Base-by-base conservation (phyloP, 2,329 filamentous ascomycete genomes). In the Fusarium goolgardi region DNA sequence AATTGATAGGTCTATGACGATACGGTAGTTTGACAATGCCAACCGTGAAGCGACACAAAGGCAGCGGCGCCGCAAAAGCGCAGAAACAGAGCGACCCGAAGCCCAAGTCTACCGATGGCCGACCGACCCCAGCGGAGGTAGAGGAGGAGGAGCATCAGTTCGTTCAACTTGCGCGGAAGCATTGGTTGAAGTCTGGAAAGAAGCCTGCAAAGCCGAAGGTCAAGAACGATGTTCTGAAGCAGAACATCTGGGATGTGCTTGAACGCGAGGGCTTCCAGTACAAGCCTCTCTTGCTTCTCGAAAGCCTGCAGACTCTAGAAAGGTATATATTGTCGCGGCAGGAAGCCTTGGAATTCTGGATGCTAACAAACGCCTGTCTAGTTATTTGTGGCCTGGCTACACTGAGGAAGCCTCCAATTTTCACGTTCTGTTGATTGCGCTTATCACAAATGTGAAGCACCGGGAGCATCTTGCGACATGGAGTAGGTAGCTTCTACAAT, bases 311-410 rank as follows among this genome's bases (percentile, higher is more conserved):
- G 81, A 89, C 94, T 41, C 81, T 99, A 61, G 96, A 99, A 78
- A 91, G 86, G 90, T 92, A 81, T 25, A 60, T 18, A 10, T 41
- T 44, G 44, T 29, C 15, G 11, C 25, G 5, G 23, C 7, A 6
- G 16, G 37, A 16, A n/a, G 15, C 6, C 27, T 7, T n/a, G 13
- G 23, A 12, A 21, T 80, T 7, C 15, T 7, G 18, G n/a, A 32
- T n/a, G 44, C 76, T 79, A 59, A 80, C 66, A 32, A 25, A 5
- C 4, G 21, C 39, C 29, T 16, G 11, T 34, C 11, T 52, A 92
- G 93, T 75, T 98, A 97, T 76, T 85, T 99, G 29, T 99, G 96
- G 96, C 96, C 96, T 45, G 93, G 91, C 52, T 99, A 96, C 77
- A 89, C 87, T 15, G 92, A 97, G 68, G 90, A 96, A 73, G 89